Evolutionary conservation across 2,329 filamentous ascomycete genomes (phyloP), one percentile per base, ranked within the genome.

Genomic region (Xylariaceae sp.): DNA sequence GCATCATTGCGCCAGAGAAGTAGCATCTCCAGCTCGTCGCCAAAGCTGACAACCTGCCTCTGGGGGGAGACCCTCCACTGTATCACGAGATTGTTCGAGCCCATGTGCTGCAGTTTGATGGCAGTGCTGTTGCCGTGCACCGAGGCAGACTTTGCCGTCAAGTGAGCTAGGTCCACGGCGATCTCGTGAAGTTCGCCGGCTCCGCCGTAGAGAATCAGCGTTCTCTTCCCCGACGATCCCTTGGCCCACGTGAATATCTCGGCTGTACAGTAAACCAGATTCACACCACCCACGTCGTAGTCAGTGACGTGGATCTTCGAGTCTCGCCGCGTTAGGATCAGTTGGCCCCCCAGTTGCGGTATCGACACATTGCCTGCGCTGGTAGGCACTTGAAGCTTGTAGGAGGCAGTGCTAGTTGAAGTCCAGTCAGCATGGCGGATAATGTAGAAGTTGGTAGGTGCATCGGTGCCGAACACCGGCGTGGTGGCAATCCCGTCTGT

Each of bases 221-320:
- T 40, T 12, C 38, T 44, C 29, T 46, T 49, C 16, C 39, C 29
- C 3, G 37, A 37, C 9, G 29, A 24, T 9, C 37, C 37, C 23
- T 32, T 19, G 13, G 39, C 42, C 73, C 78, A 82, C 0, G 78
- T 83, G 40, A 79, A 75, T 16, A 85, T 71, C 47, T 86, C 80
- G 0, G 77, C 77, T 2, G 80, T 80, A 0, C 76, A 83, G 55
- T 84, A 86, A 1, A 83, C 52, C 12, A 86, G 49, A 1, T 63
- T 71, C 5, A 63, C 57, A n/a, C 69, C 67, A 0, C 75, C 77
- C 29, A 84, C 57, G 10, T 72, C 63, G 38, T 84, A 85, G 44
- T 85, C 77, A 0, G 70, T 76, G 4, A 84, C 71, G 47, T 80
- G 75, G 26, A 82, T 68, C 56, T 75, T 83, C 0, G 78, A 80